Evolutionary conservation across 1,284 basidiomycete species (phyloP).

Genomic region (Microbotryum silenes-acaulis): DNA sequence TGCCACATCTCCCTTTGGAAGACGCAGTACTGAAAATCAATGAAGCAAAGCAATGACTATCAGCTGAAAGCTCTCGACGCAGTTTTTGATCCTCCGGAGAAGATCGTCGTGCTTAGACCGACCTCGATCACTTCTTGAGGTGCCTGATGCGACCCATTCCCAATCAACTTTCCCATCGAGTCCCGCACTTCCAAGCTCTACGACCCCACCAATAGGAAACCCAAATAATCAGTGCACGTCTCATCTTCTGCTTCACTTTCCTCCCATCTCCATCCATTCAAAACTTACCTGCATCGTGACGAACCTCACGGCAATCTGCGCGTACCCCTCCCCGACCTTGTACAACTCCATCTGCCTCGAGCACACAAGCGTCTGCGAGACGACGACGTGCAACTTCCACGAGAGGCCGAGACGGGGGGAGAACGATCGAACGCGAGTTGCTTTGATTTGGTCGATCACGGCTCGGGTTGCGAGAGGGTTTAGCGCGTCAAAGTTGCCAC

Average conservation of each 20-base stretch:
- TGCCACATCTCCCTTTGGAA: slow-evolving; percentile 32
- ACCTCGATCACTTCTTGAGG: slow-evolving; percentile 25
- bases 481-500: slow-evolving; percentile 23
- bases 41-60: no score
- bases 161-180: slow-evolving; percentile 11
- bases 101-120: background rate
- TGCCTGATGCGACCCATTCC: slow-evolving; percentile 16
- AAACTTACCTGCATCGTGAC: slow-evolving; percentile 19
- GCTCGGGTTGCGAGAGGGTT: slow-evolving; percentile 11
- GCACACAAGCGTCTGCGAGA: slow-evolving; percentile 18
- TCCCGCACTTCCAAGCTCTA: slow-evolving; percentile 27
- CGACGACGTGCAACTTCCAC: slow-evolving; percentile 28
- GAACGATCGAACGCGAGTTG: no score
- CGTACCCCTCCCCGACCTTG: slow-evolving; percentile 26
- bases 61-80: no score
- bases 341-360: slow-evolving; percentile 27
- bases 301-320: slow-evolving; percentile 25
- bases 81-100: no score
- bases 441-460: slow-evolving; percentile 24
- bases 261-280: no score
- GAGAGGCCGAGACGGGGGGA: slow-evolving; percentile 23
- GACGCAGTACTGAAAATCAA: slow-evolving; percentile 18
- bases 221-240: no score
- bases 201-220: background rate
- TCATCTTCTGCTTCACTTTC: no score